Percentiles rank a stretch among this genome's conserved stretches.
These are phyloP conservation scores for Phytophthora fragariae DNA, from an alignment of 352 stramenopile species.

Conservation along the genomic window DNA sequence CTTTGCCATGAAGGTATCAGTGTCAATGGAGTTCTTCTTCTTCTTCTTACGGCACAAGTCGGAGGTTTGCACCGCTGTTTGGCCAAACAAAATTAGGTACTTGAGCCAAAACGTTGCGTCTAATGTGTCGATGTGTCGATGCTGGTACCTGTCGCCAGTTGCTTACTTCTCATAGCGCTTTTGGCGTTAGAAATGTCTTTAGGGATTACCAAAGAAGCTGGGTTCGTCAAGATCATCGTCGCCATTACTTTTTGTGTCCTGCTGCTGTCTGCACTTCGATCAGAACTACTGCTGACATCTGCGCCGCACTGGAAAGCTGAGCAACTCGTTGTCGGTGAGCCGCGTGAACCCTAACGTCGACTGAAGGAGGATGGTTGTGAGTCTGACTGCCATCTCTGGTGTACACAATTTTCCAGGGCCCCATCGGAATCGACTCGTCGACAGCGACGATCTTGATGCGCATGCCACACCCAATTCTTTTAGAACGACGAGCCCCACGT, in stretches of 20 bases:
- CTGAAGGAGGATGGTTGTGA: slow-evolving; percentile 11
- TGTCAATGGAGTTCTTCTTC: not conserved
- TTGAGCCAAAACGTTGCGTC: slow-evolving; percentile 6
- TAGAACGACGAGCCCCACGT: not conserved
- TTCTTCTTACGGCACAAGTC: not conserved
- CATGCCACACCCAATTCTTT: slow-evolving; percentile 9
- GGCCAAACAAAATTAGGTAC: slow-evolving; percentile 3
- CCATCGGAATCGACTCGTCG: not conserved
- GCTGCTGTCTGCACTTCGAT: not conserved
- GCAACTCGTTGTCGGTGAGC: slow-evolving; percentile 4
- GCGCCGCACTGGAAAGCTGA: too few relatives aligned
- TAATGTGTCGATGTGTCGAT: slow-evolving; percentile 7
- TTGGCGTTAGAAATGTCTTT: slow-evolving; percentile 13
- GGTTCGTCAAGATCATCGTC: not conserved
- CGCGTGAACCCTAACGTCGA: not conserved
- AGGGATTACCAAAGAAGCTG: not conserved
- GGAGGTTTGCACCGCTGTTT: not conserved
- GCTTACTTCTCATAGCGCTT: not conserved
- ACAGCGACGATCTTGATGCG: slow-evolving; percentile 3
- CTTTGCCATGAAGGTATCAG: slow-evolving; percentile 1
- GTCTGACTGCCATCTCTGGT: not conserved
- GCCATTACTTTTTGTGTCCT: slow-evolving; percentile 11
- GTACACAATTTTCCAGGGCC: slow-evolving; percentile 4
- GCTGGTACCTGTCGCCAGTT: not conserved
- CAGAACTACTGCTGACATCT: not conserved